Conservation (phyloP, 805 yeast genomes). For the Maudiozyma serrabonitensis region DNA sequence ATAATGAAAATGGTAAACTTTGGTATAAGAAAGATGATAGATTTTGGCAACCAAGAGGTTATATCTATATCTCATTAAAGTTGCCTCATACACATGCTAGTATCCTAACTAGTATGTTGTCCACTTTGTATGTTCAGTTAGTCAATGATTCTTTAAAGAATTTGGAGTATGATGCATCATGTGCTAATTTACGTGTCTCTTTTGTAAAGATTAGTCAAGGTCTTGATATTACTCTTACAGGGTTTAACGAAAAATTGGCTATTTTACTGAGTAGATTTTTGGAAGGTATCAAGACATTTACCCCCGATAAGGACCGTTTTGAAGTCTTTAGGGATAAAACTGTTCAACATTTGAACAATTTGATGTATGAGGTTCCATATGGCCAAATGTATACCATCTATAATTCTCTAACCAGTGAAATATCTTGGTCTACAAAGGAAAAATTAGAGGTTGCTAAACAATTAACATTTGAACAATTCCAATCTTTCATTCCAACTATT, state of each 20-base stretch:
- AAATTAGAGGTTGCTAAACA: slow-evolving; percentile 41
- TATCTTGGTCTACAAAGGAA: slow-evolving; percentile 55
- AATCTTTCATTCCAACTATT: slow-evolving; percentile 42
- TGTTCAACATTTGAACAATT: slow-evolving; percentile 54
- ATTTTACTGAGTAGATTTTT: slow-evolving; percentile 54
- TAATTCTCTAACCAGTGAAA: slow-evolving; percentile 59
- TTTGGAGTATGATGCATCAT: slow-evolving; percentile 69
- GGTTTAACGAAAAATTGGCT: slow-evolving; percentile 75
- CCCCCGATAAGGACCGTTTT: slow-evolving; percentile 49
- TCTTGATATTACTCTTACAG: slow-evolving; percentile 53
- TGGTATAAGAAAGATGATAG: slow-evolving; percentile 91
- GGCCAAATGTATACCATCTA: slow-evolving; percentile 59
- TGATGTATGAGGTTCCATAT: slow-evolving; percentile 67
- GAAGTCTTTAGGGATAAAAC: slow-evolving; percentile 55
- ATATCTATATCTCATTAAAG: slow-evolving; percentile 53
- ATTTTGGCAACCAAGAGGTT: slow-evolving; percentile 81
- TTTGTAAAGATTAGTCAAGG: slow-evolving; percentile 62
- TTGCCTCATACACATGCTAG: slow-evolving; percentile 53
- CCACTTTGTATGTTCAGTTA: slow-evolving; percentile 58
- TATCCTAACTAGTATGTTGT: slow-evolving; percentile 47
- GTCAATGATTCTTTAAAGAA: slow-evolving; percentile 65
- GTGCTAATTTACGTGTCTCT: slow-evolving; percentile 62
- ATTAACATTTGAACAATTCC: slow-evolving; percentile 42
- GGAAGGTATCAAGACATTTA: slow-evolving; percentile 41
- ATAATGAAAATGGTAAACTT: slow-evolving; percentile 40